phyloP scores from a whole-genome alignment of 2,329 filamentous ascomycete genomes.

The Nemania sp. region DNA sequence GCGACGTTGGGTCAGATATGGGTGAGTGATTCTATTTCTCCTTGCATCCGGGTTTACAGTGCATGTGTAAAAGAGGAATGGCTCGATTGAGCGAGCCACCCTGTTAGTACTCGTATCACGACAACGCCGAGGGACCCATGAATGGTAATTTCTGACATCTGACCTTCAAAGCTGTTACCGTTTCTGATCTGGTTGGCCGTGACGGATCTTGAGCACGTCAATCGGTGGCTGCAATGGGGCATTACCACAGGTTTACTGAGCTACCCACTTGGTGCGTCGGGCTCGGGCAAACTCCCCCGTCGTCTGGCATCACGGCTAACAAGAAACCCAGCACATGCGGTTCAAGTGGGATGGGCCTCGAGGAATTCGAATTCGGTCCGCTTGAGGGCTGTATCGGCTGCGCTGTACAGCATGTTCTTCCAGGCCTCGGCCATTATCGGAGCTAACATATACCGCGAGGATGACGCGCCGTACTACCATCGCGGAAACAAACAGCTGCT shows the following conservation, averaged over 20 bases:
- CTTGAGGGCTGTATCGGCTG: constrained; percentile 59
- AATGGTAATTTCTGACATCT: not conserved
- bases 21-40: not conserved
- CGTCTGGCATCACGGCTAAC: not conserved
- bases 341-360: constrained; percentile 42
- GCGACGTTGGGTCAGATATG: constrained; percentile 55
- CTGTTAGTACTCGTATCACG: not conserved
- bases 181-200: constrained; percentile 56
- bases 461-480: constrained; percentile 57
- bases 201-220: constrained; percentile 43
- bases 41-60: not conserved
- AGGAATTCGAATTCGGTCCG: constrained; percentile 62
- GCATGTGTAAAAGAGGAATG: not conserved
- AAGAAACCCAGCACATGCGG: constrained; percentile 25
- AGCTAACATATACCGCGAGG: constrained; percentile 52
- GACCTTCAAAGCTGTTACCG: constrained; percentile 50
- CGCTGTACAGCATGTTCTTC: constrained; percentile 55
- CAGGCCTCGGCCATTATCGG: constrained; percentile 40
- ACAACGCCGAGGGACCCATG: not conserved
- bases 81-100: not conserved
- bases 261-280: constrained; percentile 44
- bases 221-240: constrained; percentile 47
- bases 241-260: constrained; percentile 47
- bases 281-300: not conserved
- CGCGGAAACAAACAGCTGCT: constrained; percentile 60